Base-by-base conservation (phyloP, 2,329 filamentous ascomycete species). In the Trichoderma gracile region DNA sequence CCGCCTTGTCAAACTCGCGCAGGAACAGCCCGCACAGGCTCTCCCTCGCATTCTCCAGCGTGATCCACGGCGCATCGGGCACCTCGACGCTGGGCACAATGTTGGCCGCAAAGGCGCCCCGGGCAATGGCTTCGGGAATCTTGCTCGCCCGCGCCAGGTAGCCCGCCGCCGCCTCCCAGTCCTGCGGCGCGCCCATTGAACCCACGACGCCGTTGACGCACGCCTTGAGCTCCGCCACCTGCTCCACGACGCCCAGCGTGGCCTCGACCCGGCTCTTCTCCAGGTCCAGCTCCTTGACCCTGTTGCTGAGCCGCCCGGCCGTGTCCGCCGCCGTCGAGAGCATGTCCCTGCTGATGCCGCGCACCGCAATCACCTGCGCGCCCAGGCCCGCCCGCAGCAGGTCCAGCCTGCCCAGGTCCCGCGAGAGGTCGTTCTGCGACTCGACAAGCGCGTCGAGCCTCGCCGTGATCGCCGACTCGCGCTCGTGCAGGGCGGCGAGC, bases 61-160 rank as follows among this genome's bases (percentile, higher is more conserved):
- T 99, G 38, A 93, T 85, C 71, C 89, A 90, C 2, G 95, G 95
- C 43, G 92, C 84, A 76, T 99, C 95, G 0, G 95, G 95, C 15
- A 98, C 93, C 79, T 99, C 95, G 6, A 96, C 91, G 2, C 92
- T 98, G 0, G 95, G 95, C 9, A 99, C 95, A 73, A 97, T 94
- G 68, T 92, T 87, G 42, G 93, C 90, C 0, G 95, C 94, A 74
- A 99, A 99, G 17, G 87, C 85, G 27, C 95, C 92, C 69, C 90
- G 85, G 57, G 93, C 83, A 57, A 99, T 94, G 1, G 89, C 83
- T 57, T 88, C 84, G 0, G 94, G 93, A 14, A 99, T 88, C 69
- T 90, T 88, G 66, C 88, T 88, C 7, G 95, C 93, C 50, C 94
- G 86, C 68, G 90, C 87, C 65, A 99, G 84, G 76, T 98, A 98